Evolutionary conservation across 2,329 filamentous ascomycete species (phyloP).

Genomic region (Beauveria medogensis): DNA sequence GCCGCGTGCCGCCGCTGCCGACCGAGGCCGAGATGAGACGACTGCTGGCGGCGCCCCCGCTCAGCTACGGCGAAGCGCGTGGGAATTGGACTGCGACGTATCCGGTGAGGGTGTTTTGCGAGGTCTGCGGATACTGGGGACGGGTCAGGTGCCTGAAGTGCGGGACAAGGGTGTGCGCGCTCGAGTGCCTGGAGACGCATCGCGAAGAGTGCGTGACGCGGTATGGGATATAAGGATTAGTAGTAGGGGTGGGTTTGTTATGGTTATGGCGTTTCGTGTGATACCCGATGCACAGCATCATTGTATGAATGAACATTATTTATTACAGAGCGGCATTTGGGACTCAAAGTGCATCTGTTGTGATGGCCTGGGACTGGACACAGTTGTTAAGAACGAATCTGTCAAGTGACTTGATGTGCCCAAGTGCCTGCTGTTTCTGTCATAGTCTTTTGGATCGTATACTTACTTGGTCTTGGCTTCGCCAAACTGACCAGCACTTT

Average conservation of each 20-base stretch:
- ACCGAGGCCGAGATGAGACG: conserved; percentile 54
- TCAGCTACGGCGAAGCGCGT: conserved; percentile 59
- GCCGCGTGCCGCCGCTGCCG: conserved; percentile 49
- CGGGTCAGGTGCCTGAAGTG: conserved; percentile 69
- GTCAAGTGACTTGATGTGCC: too few species aligned
- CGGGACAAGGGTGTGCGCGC: conserved; percentile 66
- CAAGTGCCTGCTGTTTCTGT: too few species aligned
- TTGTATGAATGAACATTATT: not conserved
- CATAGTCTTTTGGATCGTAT: too few species aligned
- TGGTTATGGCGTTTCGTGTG: not conserved
- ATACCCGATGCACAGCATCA: conserved; percentile 5
- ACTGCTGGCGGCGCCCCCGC: conserved; percentile 54
- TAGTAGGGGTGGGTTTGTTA: not conserved
- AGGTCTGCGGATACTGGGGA: conserved; percentile 78
- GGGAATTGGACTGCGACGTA: conserved; percentile 39
- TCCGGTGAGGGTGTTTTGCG: conserved; percentile 61
- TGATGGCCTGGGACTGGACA: not conserved
- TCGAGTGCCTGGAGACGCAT: conserved; percentile 66
- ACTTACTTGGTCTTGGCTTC: too few species aligned
- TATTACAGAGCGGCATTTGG: not conserved
- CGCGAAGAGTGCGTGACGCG: conserved; percentile 62
- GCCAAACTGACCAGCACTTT: too few species aligned
- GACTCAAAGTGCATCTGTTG: too few species aligned
- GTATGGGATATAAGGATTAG: conserved; percentile 38
- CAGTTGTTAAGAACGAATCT: too few species aligned